Evolutionary conservation across 108 stramenopile species (phyloP), one percentile per base, ranked within the genome.

Genomic region (Schizochytrium sp.): DNA sequence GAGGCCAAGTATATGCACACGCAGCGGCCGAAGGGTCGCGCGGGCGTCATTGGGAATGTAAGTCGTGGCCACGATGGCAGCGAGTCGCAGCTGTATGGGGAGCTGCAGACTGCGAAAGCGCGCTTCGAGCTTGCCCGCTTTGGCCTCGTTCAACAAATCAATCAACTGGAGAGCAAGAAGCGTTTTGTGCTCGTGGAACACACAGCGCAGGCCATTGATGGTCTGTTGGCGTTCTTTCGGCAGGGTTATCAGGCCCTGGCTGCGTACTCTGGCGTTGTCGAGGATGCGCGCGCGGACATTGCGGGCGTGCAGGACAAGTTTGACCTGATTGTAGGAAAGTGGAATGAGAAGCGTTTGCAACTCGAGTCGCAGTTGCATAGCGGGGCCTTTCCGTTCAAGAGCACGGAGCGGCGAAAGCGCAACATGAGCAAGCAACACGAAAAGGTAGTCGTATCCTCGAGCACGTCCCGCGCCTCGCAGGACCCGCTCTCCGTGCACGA

Each of bases 361-460:
- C 76, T 83, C 25, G 76, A 83, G 51, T 83, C 76, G n/a, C 76
- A 83, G 76, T 45, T 83, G n/a, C 76, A 83, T 23, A 83, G 76
- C 4, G 76, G 76, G 6, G 76, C 76, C 23, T 83, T 83, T 34
- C 76, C 76, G 76, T 83, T 83, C 51, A 83, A 53, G 51, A 53
- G 48, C 28, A 83, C 45, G 51, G 76, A 83, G 51, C 76, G 76
- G 76, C 76, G 76, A 2, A 83, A 83, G 76, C 76, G 51, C 8
- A 23, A 83, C 76, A 53, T 83, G 76, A 25, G 23, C 25, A 83
- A 83, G 28, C 48, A 83, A 18, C 45, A 83, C 51, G 76, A 83
- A 28, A 83, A 83, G n/a, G 76, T 83, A 16, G 51, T 53, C 23
- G 76, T 83, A 3, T 53, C 48, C 14, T 83, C 76, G 48, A 83